Evolutionary conservation across 805 yeast species (phyloP), one percentile per base, ranked within the genome.

Genomic region (Saturnispora serradocipensis): DNA sequence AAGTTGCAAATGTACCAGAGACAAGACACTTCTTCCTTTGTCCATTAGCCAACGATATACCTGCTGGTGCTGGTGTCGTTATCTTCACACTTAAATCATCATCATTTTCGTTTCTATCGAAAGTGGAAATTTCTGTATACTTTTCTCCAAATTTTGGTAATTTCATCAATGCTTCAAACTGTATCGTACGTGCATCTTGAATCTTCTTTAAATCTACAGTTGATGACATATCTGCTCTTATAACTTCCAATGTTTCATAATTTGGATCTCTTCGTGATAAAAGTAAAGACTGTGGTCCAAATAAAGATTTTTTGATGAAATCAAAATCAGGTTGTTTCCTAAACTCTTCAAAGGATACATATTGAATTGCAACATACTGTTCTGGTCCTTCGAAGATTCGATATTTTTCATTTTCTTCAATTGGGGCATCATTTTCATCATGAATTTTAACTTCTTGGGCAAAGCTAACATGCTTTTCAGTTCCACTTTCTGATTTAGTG

Each of bases 1-100:
- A 91, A 61, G 80, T 77, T 16, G 93, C 95, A 45, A 81, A 82
- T 47, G 76, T 76, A 2, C 96, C 96, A 3, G 88, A 81, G 43
- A 90, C 81, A 25, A 83, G 71, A 73, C 96, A 85, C 59, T 74
- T 67, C 67, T 80, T 77, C 65, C 80, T 82, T 48, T 74, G 74
- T 28, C 86, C 88, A 64, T 74, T 86, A 40, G 88, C 84, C 52
- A 84, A 69, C 56, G 82, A 77, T 30, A 84, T 80, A 16, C 91
- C 91, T 3, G 81, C 72, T 3, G 91, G 93, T 1, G 91, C 85
- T 50, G 80, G 81, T 0, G 91, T 86, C 24, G 72, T 75, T 48
- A 85, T 73, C 54, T 78, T 76, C 35, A 75, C 70, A 43, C 68
- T 71, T 43, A 69, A 72, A 45, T 74, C 74, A n/a, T 51, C 51